Evolutionary conservation across 306 rosid species (phyloP).

Genomic region (Senna siamea): DNA sequence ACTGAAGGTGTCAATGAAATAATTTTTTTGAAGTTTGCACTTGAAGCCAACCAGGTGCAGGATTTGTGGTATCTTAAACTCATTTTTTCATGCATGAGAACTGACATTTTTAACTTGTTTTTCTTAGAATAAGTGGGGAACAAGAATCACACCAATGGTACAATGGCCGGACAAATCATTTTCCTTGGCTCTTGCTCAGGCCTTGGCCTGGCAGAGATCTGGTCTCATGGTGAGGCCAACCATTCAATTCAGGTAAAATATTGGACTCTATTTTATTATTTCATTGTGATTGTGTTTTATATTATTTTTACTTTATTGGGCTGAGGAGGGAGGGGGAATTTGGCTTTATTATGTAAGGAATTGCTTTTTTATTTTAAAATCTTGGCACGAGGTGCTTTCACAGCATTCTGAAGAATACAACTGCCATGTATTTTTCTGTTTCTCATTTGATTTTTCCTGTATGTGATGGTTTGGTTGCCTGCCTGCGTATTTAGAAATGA

Average conservation of each 20-base stretch:
- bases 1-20: conserved; percentile 1
- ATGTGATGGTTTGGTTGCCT: conserved; percentile 25
- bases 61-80: conserved; percentile 21
- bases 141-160: conserved; percentile 81
- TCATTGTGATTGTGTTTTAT: background rate
- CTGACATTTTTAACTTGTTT: conserved; percentile 32
- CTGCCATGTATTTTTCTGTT: background rate
- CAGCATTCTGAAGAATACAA: background rate
- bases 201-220: conserved; percentile 94
- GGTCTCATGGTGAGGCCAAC: conserved; percentile 97
- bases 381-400: background rate
- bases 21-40: background rate
- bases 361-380: background rate
- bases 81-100: conserved; percentile 26
- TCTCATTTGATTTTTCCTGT: background rate
- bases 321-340: background rate
- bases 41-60: background rate
- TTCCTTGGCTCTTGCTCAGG: conserved; percentile 84
- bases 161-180: conserved; percentile 98
- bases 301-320: background rate
- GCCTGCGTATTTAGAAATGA: background rate
- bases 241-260: conserved; percentile 77
- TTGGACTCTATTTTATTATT: background rate
- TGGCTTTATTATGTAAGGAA: background rate
- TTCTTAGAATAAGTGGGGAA: conserved; percentile 90